These are phyloP conservation scores for Candida vaughaniae DNA, from an alignment of 805 yeast genomes.

Conservation along the genomic window DNA sequence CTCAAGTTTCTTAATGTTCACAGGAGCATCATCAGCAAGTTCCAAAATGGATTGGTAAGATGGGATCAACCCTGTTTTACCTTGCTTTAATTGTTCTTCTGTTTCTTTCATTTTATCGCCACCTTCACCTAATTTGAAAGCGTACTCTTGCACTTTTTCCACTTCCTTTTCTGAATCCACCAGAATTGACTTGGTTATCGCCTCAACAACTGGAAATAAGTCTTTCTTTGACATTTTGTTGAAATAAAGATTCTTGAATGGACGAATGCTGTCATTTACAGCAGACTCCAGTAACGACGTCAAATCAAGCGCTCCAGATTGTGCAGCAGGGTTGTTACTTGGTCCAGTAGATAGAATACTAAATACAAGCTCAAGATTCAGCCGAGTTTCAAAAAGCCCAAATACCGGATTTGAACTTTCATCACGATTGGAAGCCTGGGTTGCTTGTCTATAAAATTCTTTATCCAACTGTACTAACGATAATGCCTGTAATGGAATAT, in stretches of 20 bases:
- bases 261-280: constrained; percentile 1
- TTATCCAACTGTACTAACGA: constrained; percentile 4
- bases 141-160: constrained; percentile 26
- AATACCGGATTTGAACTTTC: constrained; percentile 1
- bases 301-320: constrained; percentile 4
- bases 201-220: constrained; percentile 8
- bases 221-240: constrained; percentile 2
- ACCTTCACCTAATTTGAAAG: constrained; percentile 25
- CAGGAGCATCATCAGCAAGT: constrained; percentile 22
- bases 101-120: constrained; percentile 7
- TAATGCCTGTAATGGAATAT: constrained; percentile 11
- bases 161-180: constrained; percentile 2
- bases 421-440: not conserved
- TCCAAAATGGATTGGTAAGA: constrained; percentile 18
- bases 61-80: not conserved
- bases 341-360: constrained; percentile 5
- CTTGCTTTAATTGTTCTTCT: constrained; percentile 1
- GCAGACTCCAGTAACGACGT: not conserved
- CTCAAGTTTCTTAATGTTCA: constrained; percentile 20
- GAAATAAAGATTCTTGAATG: constrained; percentile 4
- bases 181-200: constrained; percentile 1
- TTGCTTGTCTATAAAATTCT: constrained; percentile 2
- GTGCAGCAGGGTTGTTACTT: not conserved
- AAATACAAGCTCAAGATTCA: constrained; percentile 9
- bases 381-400: constrained; percentile 10